phyloP scores from a whole-genome alignment of 257 asterid genomes.

The Lycium ferocissimum region DNA sequence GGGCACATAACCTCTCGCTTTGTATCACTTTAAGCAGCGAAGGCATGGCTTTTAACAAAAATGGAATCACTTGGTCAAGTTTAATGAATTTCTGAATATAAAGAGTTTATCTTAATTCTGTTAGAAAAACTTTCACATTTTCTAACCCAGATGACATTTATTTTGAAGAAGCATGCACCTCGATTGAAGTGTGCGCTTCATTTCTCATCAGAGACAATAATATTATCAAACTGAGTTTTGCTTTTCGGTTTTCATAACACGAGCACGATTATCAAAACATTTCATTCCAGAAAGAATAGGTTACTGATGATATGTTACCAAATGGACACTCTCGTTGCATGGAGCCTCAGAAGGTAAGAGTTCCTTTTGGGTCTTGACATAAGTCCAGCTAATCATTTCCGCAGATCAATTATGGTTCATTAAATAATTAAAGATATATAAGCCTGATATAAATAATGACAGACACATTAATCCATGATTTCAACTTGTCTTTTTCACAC shows the following conservation, averaged over 20 bases:
- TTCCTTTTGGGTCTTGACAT: not conserved
- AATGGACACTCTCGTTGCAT: not conserved
- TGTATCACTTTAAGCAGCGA: not conserved
- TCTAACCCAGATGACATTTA: not conserved
- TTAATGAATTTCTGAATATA: not conserved
- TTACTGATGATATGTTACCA: not conserved
- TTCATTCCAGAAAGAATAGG: not conserved
- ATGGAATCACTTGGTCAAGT: not conserved
- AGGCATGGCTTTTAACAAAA: not conserved
- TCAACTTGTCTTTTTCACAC: not conserved
- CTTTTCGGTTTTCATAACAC: not conserved
- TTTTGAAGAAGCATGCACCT: not conserved
- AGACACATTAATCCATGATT: not conserved
- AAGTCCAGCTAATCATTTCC: not conserved
- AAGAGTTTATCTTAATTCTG: not conserved
- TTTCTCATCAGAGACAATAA: not conserved
- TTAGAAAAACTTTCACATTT: not conserved
- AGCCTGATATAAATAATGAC: not conserved
- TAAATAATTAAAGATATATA: not conserved
- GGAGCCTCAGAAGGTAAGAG: not conserved
- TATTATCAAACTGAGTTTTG: not conserved
- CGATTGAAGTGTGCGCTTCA: not conserved
- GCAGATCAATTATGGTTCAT: not conserved
- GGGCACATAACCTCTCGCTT: not conserved
- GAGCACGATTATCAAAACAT: not conserved